phyloP scores from a whole-genome alignment of 2,329 filamentous ascomycete species.

The Cordyceps fumosorosea region DNA sequence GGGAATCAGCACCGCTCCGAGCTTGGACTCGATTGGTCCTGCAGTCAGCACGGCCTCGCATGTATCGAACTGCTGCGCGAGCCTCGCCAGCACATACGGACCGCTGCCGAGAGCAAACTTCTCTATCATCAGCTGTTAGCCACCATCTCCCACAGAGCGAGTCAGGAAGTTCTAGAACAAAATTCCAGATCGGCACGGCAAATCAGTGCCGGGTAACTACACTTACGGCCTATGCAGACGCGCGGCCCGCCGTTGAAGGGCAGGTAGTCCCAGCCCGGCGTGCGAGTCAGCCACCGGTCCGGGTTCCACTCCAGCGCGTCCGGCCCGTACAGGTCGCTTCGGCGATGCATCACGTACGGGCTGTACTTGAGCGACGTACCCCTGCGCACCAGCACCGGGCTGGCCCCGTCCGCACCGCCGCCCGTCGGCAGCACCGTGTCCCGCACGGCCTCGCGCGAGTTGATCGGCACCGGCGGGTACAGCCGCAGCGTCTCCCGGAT shows the following conservation, averaged over 20 bases:
- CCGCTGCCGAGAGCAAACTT: background rate
- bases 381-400: background rate
- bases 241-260: conserved; percentile 34
- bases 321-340: conserved; percentile 23
- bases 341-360: conserved; percentile 22
- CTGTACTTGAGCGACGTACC: background rate
- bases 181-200: too few relatives aligned
- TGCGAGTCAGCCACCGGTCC: conserved; percentile 25
- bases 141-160: background rate
- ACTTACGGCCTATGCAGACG: conserved; percentile 17
- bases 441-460: background rate
- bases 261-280: conserved; percentile 28
- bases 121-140: background rate
- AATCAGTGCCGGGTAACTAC: background rate
- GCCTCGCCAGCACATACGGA: background rate
- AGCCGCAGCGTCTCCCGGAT: background rate
- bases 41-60: background rate
- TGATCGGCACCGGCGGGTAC: conserved; percentile 2
- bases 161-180: background rate
- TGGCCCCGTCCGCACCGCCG: background rate
- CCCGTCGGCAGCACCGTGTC: background rate
- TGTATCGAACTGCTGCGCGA: background rate
- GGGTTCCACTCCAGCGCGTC: conserved; percentile 23
- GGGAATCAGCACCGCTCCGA: background rate
- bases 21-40: background rate